These are phyloP conservation scores for Tylopilus felleus DNA, from an alignment of 768 basidiomycete species.

Conservation along the genomic window DNA sequence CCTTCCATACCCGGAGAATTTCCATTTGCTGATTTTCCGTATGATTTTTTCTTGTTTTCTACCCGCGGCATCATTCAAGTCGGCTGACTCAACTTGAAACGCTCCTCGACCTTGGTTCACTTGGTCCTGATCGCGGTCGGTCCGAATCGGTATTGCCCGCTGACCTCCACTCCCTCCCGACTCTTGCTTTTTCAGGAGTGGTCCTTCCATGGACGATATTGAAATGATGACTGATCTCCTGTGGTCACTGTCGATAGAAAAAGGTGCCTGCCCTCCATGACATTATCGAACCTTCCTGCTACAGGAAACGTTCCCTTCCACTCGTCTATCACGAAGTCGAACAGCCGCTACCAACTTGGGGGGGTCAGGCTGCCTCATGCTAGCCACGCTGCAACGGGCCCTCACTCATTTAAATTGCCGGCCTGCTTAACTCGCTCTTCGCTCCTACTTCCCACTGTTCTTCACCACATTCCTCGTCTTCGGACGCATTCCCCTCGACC, in stretches of 20 bases:
- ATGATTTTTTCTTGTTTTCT: not conserved
- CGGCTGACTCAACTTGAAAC: not conserved
- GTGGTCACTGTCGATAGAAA: slow-evolving; percentile 27
- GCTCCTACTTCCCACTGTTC: slow-evolving; percentile 25
- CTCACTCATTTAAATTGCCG: slow-evolving; percentile 33
- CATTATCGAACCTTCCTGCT: slow-evolving; percentile 30
- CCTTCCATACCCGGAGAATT: slow-evolving; percentile 6
- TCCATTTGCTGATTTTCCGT: slow-evolving; percentile 14
- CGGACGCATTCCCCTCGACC: slow-evolving; percentile 25
- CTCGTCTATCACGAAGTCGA: slow-evolving; percentile 29
- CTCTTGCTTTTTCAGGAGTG: slow-evolving; percentile 27
- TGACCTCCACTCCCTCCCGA: slow-evolving; percentile 10
- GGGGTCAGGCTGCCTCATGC: slow-evolving; percentile 36
- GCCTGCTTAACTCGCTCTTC: slow-evolving; percentile 20
- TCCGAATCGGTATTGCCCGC: not conserved
- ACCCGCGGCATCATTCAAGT: not conserved
- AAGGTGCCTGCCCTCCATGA: slow-evolving; percentile 16
- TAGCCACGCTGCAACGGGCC: slow-evolving; percentile 33
- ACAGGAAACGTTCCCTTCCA: slow-evolving; percentile 26
- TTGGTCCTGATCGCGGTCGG: slow-evolving; percentile 11
- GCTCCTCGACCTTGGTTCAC: not conserved
- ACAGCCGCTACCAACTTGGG: slow-evolving; percentile 29
- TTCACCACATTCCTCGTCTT: slow-evolving; percentile 18
- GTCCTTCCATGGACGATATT: slow-evolving; percentile 21
- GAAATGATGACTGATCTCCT: slow-evolving; percentile 34